Base-by-base conservation (phyloP, 257 asterid species). In the Catharanthus roseus region DNA sequence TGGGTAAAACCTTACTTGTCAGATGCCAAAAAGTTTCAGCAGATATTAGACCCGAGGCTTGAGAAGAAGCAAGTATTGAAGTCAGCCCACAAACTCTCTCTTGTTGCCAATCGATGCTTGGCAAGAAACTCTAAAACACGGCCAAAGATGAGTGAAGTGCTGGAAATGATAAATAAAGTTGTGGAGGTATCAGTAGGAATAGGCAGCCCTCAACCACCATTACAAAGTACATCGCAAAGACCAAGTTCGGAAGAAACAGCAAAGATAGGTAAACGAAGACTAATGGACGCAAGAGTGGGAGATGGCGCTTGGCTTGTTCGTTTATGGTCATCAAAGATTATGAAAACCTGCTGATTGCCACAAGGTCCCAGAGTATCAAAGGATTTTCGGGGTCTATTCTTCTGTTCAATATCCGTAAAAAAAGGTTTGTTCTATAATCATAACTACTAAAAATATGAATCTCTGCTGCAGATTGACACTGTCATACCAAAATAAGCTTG, bases 111-210 rank as follows among this genome's bases (percentile, higher is more conserved):
- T 78, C 95, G 95, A 64, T 93, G 99, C 89, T 74, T 93, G 82
- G 67, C 89, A 66, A 79, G 93, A 67, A 80, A 84, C 24, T 71
- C 91, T 0, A 93, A 91, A 74, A 49, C 96, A 21, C 89, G 99
- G n/a, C 99, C 99, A 26, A 89, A 85, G 67, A 93, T 91, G 98
- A 84, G 96, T 36, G 97, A 95, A 71, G 92, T 95, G 56, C 77
- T 80, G 62, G 95, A 81, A 80, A 82, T 91, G 99, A 85, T 95
- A 61, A 80, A 78, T 72, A 85, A 81, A 68, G 89, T 95, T 28
- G 76, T 88, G 7, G 90, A 79, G 77, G 85, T 83, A 26, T 84
- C 89, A 18, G 61, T 66, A 7, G 89, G 84, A 28, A 54, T 71
- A 1, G 86, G 84, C 44, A 72, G 81, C 74, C 91, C 92, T 44